phyloP scores from a whole-genome alignment of 495 filamentous ascomycete genomes.

The Patellaria atrata region DNA sequence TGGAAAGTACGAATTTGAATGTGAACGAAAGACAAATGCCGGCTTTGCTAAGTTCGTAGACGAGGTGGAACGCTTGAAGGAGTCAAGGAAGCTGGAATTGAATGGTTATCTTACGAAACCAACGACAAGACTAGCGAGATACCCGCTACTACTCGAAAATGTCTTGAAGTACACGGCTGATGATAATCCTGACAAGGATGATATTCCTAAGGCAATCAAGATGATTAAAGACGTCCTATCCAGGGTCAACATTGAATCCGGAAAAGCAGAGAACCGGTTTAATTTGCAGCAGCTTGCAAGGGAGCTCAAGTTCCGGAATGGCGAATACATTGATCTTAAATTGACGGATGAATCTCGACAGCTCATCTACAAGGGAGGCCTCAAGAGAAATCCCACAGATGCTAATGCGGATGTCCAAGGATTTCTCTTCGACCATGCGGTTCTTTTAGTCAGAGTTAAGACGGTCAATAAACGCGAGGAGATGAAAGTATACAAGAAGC shows the following conservation, averaged over 20 bases:
- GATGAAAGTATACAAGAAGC: slow-evolving; percentile 84
- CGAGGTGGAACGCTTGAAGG: slow-evolving; percentile 88
- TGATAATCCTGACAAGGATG: slow-evolving; percentile 73
- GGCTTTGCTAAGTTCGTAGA: slow-evolving; percentile 87
- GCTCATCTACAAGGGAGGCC: slow-evolving; percentile 75
- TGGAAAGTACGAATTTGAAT: slow-evolving; percentile 96
- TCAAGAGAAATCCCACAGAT: slow-evolving; percentile 85
- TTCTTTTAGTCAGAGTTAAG: slow-evolving; percentile 77
- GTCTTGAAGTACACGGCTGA: slow-evolving; percentile 78
- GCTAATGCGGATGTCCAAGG: slow-evolving; percentile 71
- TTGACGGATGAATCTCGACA: slow-evolving; percentile 87
- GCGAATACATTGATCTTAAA: slow-evolving; percentile 85
- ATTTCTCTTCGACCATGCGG: slow-evolving; percentile 91
- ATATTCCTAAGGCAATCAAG: slow-evolving; percentile 74
- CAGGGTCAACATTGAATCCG: slow-evolving; percentile 85
- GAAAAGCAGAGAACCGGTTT: slow-evolving; percentile 95
- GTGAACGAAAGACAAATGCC: slow-evolving; percentile 76
- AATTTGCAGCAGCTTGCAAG: slow-evolving; percentile 84
- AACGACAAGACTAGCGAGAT: slow-evolving; percentile 87
- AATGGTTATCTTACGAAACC: slow-evolving; percentile 98
- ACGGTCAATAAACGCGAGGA: slow-evolving; percentile 85
- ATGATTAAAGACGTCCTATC: slow-evolving; percentile 77
- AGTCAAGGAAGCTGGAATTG: slow-evolving; percentile 90
- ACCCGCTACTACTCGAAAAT: slow-evolving; percentile 86
- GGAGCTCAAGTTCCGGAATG: slow-evolving; percentile 72